These are phyloP conservation scores for Phytophthora litchii DNA, from an alignment of 352 stramenopile genomes.

Conservation along the genomic window DNA sequence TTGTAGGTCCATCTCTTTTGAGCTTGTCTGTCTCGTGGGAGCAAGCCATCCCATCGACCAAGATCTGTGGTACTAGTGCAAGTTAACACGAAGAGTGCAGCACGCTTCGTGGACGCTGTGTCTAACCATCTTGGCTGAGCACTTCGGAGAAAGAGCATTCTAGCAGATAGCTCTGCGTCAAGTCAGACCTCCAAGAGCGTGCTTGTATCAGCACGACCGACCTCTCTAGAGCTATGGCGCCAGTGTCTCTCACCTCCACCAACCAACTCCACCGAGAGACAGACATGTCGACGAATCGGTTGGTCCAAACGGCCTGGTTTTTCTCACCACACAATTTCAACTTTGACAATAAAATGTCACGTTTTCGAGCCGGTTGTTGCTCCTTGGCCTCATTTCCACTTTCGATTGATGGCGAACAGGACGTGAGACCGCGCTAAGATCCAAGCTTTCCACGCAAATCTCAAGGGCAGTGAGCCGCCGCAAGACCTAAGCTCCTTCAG, in stretches of 20 bases:
- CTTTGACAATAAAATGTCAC: neutral
- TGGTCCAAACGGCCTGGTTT: neutral
- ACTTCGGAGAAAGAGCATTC: neutral
- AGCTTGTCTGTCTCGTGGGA: neutral
- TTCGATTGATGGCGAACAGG: slow-evolving; percentile 35
- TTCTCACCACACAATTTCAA: neutral
- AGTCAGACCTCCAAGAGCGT: neutral
- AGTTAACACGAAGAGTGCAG: neutral
- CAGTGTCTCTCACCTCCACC: neutral
- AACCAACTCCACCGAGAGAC: slow-evolving; percentile 7
- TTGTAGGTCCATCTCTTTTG: too few species aligned
- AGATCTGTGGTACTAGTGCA: neutral
- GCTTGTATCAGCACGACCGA: neutral
- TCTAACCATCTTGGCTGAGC: neutral
- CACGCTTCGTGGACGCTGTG: neutral
- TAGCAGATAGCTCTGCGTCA: too few species aligned
- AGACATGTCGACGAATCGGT: slow-evolving; percentile 5
- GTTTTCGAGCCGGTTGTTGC: neutral
- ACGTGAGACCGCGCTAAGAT: slow-evolving; percentile 4
- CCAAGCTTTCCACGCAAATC: slow-evolving; percentile 14
- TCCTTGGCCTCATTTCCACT: slow-evolving; percentile 25
- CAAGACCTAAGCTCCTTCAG: slow-evolving; percentile 11
- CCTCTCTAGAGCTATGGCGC: too few species aligned
- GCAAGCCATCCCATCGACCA: neutral
- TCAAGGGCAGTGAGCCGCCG: slow-evolving; percentile 20